Percentiles rank a stretch among this genome's conserved stretches.
Conservation (phyloP, 345 rosid species). For the Dovyalis caffra region DNA sequence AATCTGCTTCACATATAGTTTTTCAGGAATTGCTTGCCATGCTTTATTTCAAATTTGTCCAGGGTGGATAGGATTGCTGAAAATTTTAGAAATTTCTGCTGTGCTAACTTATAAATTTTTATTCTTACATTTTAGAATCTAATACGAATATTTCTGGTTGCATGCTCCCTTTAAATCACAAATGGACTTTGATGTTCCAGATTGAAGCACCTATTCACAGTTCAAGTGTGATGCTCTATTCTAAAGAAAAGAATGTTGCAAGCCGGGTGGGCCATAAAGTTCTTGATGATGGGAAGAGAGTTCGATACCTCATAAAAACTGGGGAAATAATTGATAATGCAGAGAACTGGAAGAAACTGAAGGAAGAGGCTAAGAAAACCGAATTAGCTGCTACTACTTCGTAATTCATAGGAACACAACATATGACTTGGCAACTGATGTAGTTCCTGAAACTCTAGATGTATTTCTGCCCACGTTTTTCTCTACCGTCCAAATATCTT, state of each 20-base stretch:
- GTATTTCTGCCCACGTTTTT: not conserved
- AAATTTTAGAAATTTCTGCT: not conserved
- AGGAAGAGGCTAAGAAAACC: conserved; percentile 51
- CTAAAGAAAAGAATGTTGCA: conserved; percentile 67
- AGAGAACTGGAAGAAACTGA: conserved; percentile 74
- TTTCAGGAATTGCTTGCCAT: not conserved
- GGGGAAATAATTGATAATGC: conserved; percentile 75
- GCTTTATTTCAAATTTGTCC: not conserved
- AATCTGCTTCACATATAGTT: not conserved
- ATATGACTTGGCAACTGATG: not conserved
- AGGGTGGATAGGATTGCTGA: not conserved
- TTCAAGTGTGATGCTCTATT: conserved; percentile 91
- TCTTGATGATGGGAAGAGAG: conserved; percentile 65
- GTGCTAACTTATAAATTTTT: not conserved
- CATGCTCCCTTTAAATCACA: not conserved
- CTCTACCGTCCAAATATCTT: not conserved
- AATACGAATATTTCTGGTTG: not conserved
- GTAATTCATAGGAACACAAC: conserved; percentile 4
- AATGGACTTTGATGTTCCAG: conserved; percentile 42
- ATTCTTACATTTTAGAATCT: not conserved
- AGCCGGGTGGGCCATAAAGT: conserved; percentile 86
- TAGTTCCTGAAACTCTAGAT: conserved; percentile 2
- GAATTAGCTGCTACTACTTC: conserved; percentile 51
- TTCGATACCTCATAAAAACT: conserved; percentile 76
- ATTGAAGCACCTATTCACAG: conserved; percentile 94